Percentiles rank a stretch among this genome's conserved stretches.
phyloP scores from a whole-genome alignment of 2,329 filamentous ascomycete genomes.

The Curvularia spicifera region DNA sequence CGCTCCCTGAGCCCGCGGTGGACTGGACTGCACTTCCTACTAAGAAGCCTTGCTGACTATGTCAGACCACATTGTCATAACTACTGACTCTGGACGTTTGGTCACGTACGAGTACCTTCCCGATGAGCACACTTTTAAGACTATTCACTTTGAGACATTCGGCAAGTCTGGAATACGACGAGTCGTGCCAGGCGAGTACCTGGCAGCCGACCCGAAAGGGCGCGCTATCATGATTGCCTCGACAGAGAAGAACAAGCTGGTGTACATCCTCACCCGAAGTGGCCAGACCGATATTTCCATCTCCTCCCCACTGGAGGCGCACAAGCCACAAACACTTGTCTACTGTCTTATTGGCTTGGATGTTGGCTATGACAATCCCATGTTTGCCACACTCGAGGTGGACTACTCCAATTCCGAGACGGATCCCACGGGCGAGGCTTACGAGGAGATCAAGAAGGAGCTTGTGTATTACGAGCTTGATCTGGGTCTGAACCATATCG shows the following conservation, averaged over 20 bases:
- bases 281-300: conserved; percentile 94
- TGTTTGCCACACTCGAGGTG: conserved; percentile 93
- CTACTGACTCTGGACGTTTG: conserved; percentile 94
- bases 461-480: conserved; percentile 98
- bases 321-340: conserved; percentile 89
- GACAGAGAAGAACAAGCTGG: conserved; percentile 98
- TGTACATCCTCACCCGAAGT: conserved; percentile 97
- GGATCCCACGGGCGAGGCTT: conserved; percentile 83
- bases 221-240: conserved; percentile 93
- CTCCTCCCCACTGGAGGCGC: conserved; percentile 93
- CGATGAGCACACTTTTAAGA: conserved; percentile 83
- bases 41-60: conserved; percentile 42
- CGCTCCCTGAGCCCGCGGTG: conserved; percentile 35
- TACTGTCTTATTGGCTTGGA: conserved; percentile 88
- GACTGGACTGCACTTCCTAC: conserved; percentile 41
- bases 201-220: conserved; percentile 94
- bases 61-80: conserved; percentile 92
- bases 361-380: conserved; percentile 94
- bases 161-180: conserved; percentile 94
- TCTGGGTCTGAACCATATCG: conserved; percentile 94
- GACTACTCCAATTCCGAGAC: conserved; percentile 92
- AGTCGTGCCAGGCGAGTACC: conserved; percentile 93
- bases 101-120: conserved; percentile 91
- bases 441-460: conserved; percentile 82
- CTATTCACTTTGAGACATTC: conserved; percentile 94